A percentile compares a stretch with the other conserved stretches of the same genome.
phyloP scores from a whole-genome alignment of 257 asterid species.

The Cinchona pubescens region DNA sequence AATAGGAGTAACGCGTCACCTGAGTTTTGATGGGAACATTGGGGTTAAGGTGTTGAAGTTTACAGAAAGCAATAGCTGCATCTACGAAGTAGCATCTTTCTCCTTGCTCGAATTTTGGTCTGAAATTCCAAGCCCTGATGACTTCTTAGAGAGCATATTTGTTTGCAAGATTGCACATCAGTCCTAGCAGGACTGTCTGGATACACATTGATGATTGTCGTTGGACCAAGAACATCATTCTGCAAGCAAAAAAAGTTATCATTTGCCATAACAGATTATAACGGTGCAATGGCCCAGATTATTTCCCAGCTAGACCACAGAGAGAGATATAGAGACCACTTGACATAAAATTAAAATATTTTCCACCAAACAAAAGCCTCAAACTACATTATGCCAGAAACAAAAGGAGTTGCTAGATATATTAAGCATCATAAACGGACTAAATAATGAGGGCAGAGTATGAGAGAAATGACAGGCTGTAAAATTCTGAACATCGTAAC shows the following conservation, averaged over 20 bases:
- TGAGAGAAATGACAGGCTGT: not conserved
- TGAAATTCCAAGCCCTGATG: conserved; percentile 45
- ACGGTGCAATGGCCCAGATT: too few species aligned
- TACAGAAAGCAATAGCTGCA: conserved; percentile 86
- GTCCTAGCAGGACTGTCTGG: conserved; percentile 62
- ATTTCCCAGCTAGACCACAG: too few species aligned
- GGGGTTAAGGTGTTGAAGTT: conserved; percentile 67
- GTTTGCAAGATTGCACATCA: conserved; percentile 79
- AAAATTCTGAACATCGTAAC: not conserved
- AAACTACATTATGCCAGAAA: not conserved
- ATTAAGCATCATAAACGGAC: not conserved
- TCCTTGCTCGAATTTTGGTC: conserved; percentile 59
- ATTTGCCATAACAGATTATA: conserved; percentile 20
- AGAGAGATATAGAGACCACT: too few species aligned
- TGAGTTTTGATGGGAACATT: conserved; percentile 69
- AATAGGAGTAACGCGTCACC: conserved; percentile 42
- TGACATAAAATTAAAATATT: not conserved
- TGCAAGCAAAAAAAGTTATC: conserved; percentile 43
- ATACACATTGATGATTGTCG: conserved; percentile 63
- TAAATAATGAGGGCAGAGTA: not conserved
- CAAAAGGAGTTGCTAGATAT: not conserved
- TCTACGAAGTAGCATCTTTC: conserved; percentile 69
- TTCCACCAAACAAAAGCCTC: not conserved
- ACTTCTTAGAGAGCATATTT: conserved; percentile 57
- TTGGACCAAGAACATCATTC: conserved; percentile 40